phyloP scores from a whole-genome alignment of 176 grass and related monocot genomes.

The Carex parvula region DNA sequence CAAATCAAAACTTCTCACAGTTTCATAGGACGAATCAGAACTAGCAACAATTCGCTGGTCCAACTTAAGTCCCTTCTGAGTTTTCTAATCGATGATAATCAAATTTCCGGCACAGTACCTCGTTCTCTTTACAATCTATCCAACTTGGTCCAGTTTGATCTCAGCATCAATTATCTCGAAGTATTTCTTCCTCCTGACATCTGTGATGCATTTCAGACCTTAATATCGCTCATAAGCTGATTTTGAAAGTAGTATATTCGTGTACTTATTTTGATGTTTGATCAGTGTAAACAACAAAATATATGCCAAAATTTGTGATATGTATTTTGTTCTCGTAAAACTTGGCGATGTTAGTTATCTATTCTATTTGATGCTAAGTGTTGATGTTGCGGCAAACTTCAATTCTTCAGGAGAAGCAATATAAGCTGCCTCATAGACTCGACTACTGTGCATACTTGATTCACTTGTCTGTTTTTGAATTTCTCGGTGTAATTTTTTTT shows the following conservation, averaged over 20 bases:
- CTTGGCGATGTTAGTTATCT: too few relatives aligned
- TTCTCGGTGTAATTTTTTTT: constrained; percentile 66
- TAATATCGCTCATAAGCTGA: background rate
- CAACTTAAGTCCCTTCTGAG: background rate
- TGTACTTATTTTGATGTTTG: too few relatives aligned
- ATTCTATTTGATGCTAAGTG: background rate
- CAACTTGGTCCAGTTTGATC: background rate
- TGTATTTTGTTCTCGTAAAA: too few relatives aligned
- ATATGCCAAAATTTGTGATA: too few relatives aligned
- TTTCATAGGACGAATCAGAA: too few relatives aligned
- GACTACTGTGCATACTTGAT: constrained; percentile 82
- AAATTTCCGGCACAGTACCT: constrained; percentile 24
- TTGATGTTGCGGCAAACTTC: background rate
- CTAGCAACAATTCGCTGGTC: background rate
- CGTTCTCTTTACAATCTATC: constrained; percentile 32
- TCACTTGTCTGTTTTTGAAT: constrained; percentile 72
- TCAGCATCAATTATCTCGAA: constrained; percentile 10
- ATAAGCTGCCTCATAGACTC: constrained; percentile 42
- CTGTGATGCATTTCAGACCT: constrained; percentile 7
- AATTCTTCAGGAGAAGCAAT: constrained; percentile 44
- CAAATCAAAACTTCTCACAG: too few relatives aligned
- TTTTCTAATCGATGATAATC: constrained; percentile 27
- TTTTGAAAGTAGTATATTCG: too few relatives aligned
- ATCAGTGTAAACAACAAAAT: too few relatives aligned
- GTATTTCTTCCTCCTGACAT: constrained; percentile 32